Base-by-base conservation (phyloP, 2,329 filamentous ascomycete species). In the Apiospora arundinis region DNA sequence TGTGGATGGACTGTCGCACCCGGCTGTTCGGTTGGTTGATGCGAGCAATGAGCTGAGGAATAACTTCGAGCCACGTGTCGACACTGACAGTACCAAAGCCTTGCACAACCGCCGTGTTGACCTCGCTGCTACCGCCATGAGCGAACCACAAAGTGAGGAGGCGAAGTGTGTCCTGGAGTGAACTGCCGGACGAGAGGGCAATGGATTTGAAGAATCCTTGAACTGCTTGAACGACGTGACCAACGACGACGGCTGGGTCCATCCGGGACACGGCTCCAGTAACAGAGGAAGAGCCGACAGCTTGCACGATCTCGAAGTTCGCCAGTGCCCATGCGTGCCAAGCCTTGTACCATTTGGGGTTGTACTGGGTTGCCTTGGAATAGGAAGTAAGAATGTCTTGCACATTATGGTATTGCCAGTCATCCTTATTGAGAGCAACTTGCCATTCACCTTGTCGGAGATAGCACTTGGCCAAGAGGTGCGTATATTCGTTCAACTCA, bases 321-420 rank as follows among this genome's bases (percentile, higher is more conserved):
- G 96, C 95, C 74, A 99, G 83, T 14, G 96, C 97, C 95, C 96
- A 99, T 0, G 96, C 93, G 82, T 99, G 96, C 96, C 96, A 99
- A 9, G 97, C 96, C 83, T 99, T 99, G 85, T 99, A 99, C 90
- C 95, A 99, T 73, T 92, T 91, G 45, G 94, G 92, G 80, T 99
- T 97, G 83, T 97, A 98, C 72, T 94, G 92, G 1, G 96, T 99
- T 1, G 97, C 97, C 72, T 95, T 92, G 23, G 92, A 91, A 81
- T 98, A 99, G 1, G 96, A 95, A n/a, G 90, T 89, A 32, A 99
- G 86, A 71, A 99, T 95, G 69, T 98, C 95, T 69, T 93, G 90
- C 4, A 97, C 93, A 75, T 93, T 92, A 11, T 94, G 92, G 74
- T 93, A 90, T 74, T 94, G 92, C 97, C 96, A 99, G 75, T 96